phyloP scores from a whole-genome alignment of 2,329 filamentous ascomycete genomes.

The Monilinia aucupariae region DNA sequence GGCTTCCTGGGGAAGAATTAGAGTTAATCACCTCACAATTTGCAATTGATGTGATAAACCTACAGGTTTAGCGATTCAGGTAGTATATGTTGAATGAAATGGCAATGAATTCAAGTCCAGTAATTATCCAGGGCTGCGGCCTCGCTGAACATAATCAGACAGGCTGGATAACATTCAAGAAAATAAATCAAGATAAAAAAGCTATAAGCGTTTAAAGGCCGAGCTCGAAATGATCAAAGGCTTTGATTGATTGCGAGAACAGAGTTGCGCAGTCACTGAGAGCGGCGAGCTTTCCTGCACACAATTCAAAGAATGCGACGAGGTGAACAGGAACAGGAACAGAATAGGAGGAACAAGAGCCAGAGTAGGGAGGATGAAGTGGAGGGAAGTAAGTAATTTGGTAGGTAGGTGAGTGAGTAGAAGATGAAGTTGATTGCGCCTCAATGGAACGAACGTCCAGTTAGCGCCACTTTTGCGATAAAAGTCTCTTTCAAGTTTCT shows the following conservation, averaged over 20 bases:
- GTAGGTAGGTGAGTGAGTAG: background rate
- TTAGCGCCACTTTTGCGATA: constrained; percentile 16
- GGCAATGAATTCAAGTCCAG: background rate
- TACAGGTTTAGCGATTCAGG: constrained; percentile 12
- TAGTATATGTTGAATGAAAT: background rate
- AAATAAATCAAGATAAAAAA: background rate
- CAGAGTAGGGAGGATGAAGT: too few species aligned
- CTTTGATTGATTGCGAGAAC: background rate
- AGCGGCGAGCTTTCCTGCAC: background rate
- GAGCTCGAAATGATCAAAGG: background rate
- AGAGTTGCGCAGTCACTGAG: background rate
- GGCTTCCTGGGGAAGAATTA: constrained; percentile 18
- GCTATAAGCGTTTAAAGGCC: background rate
- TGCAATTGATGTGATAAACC: constrained; percentile 11
- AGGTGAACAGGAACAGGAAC: background rate
- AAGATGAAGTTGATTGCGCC: constrained; percentile 16
- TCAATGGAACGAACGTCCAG: constrained; percentile 10
- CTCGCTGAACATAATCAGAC: constrained; percentile 18
- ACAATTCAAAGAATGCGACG: background rate
- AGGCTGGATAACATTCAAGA: constrained; percentile 7
- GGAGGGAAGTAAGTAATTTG: too few species aligned
- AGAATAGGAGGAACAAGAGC: too few species aligned
- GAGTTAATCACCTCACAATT: constrained; percentile 2
- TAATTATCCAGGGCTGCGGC: constrained; percentile 12
- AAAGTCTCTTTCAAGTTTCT: constrained; percentile 13